These are phyloP conservation scores for Cladophialophora chaetospira DNA, from an alignment of 2,329 filamentous ascomycete genomes.

Conservation along the genomic window DNA sequence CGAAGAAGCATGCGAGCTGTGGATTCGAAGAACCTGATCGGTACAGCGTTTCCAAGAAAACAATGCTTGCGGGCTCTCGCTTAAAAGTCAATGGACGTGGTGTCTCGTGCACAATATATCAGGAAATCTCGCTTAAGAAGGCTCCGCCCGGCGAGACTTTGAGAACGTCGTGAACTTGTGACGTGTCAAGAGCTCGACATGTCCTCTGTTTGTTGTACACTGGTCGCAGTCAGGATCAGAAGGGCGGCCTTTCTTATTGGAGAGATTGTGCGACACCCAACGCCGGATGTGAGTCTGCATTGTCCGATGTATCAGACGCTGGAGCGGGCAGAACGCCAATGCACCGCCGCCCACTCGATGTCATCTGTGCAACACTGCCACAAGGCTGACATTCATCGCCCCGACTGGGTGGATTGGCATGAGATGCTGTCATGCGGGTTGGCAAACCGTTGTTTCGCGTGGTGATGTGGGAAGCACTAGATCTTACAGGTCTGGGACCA, in stretches of 20 bases:
- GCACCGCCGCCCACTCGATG: background rate
- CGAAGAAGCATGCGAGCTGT: background rate
- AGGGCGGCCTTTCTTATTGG: slow-evolving; percentile 3
- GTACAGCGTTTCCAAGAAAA: background rate
- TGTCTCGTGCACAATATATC: background rate
- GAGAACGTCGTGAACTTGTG: background rate
- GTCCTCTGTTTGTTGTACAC: slow-evolving; percentile 9
- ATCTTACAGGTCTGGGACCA: slow-evolving; percentile 1
- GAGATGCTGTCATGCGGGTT: slow-evolving; percentile 6
- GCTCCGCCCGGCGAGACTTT: background rate
- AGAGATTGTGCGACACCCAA: slow-evolving; percentile 22
- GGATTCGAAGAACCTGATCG: background rate
- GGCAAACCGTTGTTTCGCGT: background rate
- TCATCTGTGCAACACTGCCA: slow-evolving; percentile 13
- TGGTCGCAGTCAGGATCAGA: slow-evolving; percentile 21
- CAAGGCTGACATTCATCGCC: slow-evolving; percentile 10
- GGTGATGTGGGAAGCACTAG: background rate
- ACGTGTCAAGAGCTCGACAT: slow-evolving; percentile 13
- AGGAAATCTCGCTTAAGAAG: slow-evolving; percentile 4
- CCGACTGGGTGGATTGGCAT: background rate
- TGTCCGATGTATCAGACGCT: background rate
- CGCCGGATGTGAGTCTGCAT: background rate
- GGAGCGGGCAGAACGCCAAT: slow-evolving; percentile 4
- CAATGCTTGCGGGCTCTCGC: background rate
- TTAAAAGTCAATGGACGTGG: background rate